These are phyloP conservation scores for Xylaria sp. DNA, from an alignment of 2,329 filamentous ascomycete species.

Conservation along the genomic window DNA sequence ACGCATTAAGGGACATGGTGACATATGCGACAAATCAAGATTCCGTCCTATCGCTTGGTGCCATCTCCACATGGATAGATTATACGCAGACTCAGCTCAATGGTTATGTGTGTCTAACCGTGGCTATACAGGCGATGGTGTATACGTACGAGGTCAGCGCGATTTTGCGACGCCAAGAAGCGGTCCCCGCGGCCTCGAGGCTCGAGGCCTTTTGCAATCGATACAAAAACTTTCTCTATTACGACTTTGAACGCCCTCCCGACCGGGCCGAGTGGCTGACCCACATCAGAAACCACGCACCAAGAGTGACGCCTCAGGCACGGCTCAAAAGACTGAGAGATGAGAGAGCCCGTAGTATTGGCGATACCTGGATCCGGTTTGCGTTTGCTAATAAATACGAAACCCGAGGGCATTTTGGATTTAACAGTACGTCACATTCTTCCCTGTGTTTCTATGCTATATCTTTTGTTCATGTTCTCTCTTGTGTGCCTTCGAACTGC, in stretches of 20 bases:
- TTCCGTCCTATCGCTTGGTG: neutral
- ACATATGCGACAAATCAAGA: neutral
- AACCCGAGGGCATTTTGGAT: neutral
- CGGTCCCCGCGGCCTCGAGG: neutral
- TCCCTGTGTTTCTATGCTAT: too few species aligned
- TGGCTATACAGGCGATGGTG: neutral
- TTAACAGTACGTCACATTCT: neutral
- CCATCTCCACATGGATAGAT: neutral
- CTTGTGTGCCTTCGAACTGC: too few species aligned
- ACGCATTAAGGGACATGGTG: neutral
- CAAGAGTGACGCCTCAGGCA: too few species aligned
- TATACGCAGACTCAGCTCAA: neutral
- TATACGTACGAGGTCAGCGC: neutral
- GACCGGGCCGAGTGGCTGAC: too few species aligned
- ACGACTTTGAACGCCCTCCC: too few species aligned
- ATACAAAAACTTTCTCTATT: neutral
- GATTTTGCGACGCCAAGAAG: neutral
- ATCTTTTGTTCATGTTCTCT: too few species aligned
- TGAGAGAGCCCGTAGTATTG: too few species aligned
- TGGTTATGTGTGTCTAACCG: neutral
- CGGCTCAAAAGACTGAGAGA: too few species aligned
- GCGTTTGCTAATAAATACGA: neutral
- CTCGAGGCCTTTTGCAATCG: neutral
- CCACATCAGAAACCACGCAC: too few species aligned
- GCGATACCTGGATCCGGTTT: neutral